These are phyloP conservation scores for Bryum argenteum DNA, from an alignment of 225 moss, liverwort and hornwort species.

Conservation along the genomic window DNA sequence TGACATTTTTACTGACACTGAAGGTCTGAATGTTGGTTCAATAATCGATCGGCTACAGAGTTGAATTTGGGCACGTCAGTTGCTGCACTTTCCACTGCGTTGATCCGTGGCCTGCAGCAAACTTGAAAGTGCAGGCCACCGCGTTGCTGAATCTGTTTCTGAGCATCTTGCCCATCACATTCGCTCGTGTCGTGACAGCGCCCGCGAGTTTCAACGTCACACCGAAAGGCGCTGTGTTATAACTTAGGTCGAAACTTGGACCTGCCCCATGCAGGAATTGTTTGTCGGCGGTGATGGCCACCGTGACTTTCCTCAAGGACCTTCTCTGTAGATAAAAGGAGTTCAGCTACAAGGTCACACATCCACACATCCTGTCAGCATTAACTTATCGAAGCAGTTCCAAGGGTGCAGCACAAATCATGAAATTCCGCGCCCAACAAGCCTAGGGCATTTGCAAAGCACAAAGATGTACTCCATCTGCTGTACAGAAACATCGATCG, in stretches of 20 bases:
- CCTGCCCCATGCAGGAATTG: conserved; percentile 80
- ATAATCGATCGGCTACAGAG: conserved; percentile 9
- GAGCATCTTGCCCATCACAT: conserved; percentile 74
- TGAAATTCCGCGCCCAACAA: not conserved
- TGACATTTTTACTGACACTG: not conserved
- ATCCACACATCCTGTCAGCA: conserved; percentile 1
- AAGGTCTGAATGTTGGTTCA: not conserved
- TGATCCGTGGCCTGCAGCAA: conserved; percentile 35
- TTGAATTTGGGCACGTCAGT: conserved; percentile 35
- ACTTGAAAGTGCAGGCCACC: conserved; percentile 57
- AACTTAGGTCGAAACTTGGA: conserved; percentile 61
- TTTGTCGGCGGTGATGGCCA: conserved; percentile 49
- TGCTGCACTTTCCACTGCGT: conserved; percentile 62
- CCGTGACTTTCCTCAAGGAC: conserved; percentile 38
- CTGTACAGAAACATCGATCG: too few relatives aligned
- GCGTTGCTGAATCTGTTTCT: conserved; percentile 63
- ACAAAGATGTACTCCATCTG: too few relatives aligned
- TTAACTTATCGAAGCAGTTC: not conserved
- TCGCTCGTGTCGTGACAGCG: conserved; percentile 56
- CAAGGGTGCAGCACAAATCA: not conserved
- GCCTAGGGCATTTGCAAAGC: not conserved
- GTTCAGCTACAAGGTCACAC: conserved; percentile 37
- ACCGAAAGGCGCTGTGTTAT: conserved; percentile 42
- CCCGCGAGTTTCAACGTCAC: conserved; percentile 62
- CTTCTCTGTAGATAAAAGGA: conserved; percentile 59